Conservation (phyloP, 768 basidiomycete genomes). For the Boletus sensibilis region DNA sequence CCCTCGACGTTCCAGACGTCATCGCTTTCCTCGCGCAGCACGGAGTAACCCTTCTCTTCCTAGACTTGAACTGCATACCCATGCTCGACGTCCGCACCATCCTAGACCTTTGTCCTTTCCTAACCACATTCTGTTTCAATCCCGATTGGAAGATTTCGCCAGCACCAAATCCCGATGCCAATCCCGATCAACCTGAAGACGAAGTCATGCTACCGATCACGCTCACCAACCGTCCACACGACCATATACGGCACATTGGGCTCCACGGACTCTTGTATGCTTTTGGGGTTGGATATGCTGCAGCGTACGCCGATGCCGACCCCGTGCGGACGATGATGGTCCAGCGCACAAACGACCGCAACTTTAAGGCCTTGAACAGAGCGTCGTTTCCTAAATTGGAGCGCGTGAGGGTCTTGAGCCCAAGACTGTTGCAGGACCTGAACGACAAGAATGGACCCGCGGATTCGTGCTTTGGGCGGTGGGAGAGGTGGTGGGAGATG, state of each 20-base stretch:
- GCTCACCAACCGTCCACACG: slow-evolving; percentile 53
- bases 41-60: slow-evolving; percentile 55
- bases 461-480: slow-evolving; percentile 45
- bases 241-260: slow-evolving; percentile 58
- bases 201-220: slow-evolving; percentile 34
- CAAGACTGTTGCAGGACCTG: slow-evolving; percentile 53
- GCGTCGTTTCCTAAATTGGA: slow-evolving; percentile 60
- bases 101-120: slow-evolving; percentile 61
- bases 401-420: slow-evolving; percentile 57
- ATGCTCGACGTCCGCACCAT: slow-evolving; percentile 55
- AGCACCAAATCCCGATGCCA: slow-evolving; percentile 8
- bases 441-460: slow-evolving; percentile 53
- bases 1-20: slow-evolving; percentile 55
- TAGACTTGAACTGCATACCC: slow-evolving; percentile 64
- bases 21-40: slow-evolving; percentile 58
- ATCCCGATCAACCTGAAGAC: slow-evolving; percentile 24
- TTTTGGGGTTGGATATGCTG: slow-evolving; percentile 62
- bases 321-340: slow-evolving; percentile 45
- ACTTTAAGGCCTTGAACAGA: slow-evolving; percentile 51
- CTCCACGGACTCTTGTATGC: slow-evolving; percentile 68
- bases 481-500: slow-evolving; percentile 68
- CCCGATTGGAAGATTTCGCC: slow-evolving; percentile 64
- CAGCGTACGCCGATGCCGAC: slow-evolving; percentile 40
- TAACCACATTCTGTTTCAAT: slow-evolving; percentile 68
- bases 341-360: slow-evolving; percentile 63